A percentile compares a stretch with the other conserved stretches of the same genome.
phyloP scores from a whole-genome alignment of 1,139 yeast genomes.

The Geotrichum fermentans region DNA sequence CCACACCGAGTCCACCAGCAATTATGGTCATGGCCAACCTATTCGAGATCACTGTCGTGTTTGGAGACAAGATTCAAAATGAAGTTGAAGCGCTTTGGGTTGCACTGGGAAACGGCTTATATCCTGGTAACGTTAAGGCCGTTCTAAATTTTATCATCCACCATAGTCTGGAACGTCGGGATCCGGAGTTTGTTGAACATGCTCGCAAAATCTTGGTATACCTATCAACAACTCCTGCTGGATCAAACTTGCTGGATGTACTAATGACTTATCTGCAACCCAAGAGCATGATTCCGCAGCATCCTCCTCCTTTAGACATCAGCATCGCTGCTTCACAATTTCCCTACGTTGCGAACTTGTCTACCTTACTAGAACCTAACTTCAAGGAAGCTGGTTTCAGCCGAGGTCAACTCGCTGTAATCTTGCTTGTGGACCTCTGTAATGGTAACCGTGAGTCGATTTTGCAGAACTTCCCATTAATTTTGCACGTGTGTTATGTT shows the following conservation, averaged over 20 bases:
- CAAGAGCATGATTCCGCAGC: constrained; percentile 78
- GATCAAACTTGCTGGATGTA: constrained; percentile 54
- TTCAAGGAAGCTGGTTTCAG: constrained; percentile 79
- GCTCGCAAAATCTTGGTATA: constrained; percentile 79
- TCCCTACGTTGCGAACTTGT: constrained; percentile 74
- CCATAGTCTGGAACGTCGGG: constrained; percentile 66
- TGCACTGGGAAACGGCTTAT: constrained; percentile 71
- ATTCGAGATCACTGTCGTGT: constrained; percentile 77
- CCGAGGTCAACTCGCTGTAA: constrained; percentile 78
- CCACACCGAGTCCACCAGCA: constrained; percentile 35
- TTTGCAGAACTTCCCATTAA: constrained; percentile 54
- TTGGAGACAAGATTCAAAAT: constrained; percentile 66
- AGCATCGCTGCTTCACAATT: constrained; percentile 37
- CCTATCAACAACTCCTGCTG: constrained; percentile 59
- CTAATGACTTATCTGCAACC: constrained; percentile 72
- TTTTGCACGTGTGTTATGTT: constrained; percentile 76
- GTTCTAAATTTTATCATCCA: constrained; percentile 66
- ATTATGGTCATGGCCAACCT: constrained; percentile 75
- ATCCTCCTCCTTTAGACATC: constrained; percentile 36
- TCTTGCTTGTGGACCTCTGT: constrained; percentile 75
- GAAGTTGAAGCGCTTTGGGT: constrained; percentile 96
- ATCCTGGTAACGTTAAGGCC: constrained; percentile 61
- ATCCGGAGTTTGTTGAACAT: constrained; percentile 68
- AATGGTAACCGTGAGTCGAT: constrained; percentile 42
- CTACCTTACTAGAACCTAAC: constrained; percentile 49